Base-by-base conservation (phyloP, 176 grass and related monocot genomes). In the Triticum timopheevii region DNA sequence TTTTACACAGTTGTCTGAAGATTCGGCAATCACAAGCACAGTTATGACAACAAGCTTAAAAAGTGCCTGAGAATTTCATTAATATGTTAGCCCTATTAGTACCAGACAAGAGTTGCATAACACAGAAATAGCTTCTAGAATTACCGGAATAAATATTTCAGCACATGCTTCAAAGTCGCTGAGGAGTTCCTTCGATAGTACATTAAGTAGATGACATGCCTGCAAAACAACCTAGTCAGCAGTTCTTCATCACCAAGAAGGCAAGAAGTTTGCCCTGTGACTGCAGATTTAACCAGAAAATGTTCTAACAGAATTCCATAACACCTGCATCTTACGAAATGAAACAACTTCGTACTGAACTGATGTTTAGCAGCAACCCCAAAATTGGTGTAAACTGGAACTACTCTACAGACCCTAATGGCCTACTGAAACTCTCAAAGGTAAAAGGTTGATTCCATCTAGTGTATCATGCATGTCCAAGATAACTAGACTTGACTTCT, bases 1-100 rank as follows among this genome's bases (percentile, higher is more conserved):
- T 95, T 95, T 97, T 85, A 97, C 91, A 71, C 95, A 95, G 76
- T 87, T 91, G 76, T 97, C 95, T 22, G 93, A 85, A 79, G 95
- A 97, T 87, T 97, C 93, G 9, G 95, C 95, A 88, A 97, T 97
- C 69, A 97, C 91, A 65, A 95, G 89, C 47, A 97, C 95, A 84
- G 95, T 97, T 86, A 97, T 97, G 62, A 97, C 93, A 93, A 95
- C 93, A 86, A 95, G 92, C 85, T 95, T 97, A 86, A 97, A 95
- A 74, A 95, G 93, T 71, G 91, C 83, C 95, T 97, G 89, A 75
- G 3, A 80, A 78, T 82, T 82, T 77, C 58, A 78, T 33, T 7
- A 36, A 67, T 59, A 82, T 63, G 38, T 84, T 86, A 88, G 83
- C 73, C 20, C 40, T 79, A 79, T 72, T 65, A 61, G 49, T 75